Conservation (phyloP, 768 basidiomycete species). For the Termitomyces sp. region DNA sequence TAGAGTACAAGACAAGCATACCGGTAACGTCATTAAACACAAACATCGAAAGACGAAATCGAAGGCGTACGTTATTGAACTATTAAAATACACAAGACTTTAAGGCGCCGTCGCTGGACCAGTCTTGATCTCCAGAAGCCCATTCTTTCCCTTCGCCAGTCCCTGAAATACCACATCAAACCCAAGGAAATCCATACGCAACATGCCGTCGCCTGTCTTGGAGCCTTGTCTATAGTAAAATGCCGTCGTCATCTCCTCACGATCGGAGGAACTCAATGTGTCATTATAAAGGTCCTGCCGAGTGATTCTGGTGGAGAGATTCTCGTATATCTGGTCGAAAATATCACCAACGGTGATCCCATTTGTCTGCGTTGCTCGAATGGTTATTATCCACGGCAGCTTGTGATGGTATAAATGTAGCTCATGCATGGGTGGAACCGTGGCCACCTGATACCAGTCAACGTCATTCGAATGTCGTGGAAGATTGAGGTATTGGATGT, state of each 20-base stretch:
- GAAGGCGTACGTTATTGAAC: neutral
- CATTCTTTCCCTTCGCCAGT: slow-evolving; percentile 20
- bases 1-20: neutral
- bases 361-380: slow-evolving; percentile 29
- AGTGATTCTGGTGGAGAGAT: slow-evolving; percentile 31
- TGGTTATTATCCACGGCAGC: slow-evolving; percentile 50
- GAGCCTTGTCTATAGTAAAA: slow-evolving; percentile 32
- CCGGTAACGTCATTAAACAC: neutral
- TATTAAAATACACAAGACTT: neutral
- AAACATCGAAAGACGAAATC: neutral
- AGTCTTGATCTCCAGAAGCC: slow-evolving; percentile 28
- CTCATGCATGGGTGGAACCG: slow-evolving; percentile 37
- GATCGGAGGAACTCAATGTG: slow-evolving; percentile 35
- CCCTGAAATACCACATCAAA: slow-evolving; percentile 33
- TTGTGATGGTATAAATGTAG: slow-evolving; percentile 45
- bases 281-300: slow-evolving; percentile 41
- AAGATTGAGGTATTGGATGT: slow-evolving; percentile 12
- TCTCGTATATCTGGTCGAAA: slow-evolving; percentile 33
- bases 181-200: slow-evolving; percentile 47
- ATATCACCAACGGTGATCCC: slow-evolving; percentile 48
- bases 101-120: neutral
- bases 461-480: slow-evolving; percentile 11
- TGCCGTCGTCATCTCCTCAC: slow-evolving; percentile 32
- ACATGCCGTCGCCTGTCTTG: slow-evolving; percentile 27
- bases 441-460: slow-evolving; percentile 29